Base-by-base conservation (phyloP, 2,329 filamentous ascomycete species). In the Phialophora tarda region DNA sequence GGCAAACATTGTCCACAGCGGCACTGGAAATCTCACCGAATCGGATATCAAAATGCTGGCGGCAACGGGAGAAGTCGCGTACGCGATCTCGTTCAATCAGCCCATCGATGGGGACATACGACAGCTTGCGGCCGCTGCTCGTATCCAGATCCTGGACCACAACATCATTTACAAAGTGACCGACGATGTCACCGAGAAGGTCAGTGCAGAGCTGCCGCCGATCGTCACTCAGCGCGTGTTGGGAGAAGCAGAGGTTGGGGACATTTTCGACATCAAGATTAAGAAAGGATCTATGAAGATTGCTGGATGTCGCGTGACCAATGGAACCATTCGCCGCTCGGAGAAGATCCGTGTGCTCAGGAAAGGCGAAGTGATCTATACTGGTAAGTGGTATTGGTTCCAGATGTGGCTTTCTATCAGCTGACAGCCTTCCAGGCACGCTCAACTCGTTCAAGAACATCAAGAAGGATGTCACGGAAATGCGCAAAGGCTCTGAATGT, bases 401-500 rank as follows among this genome's bases (percentile, higher is more conserved):
- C 73, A 30, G 12, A 10, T 32, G 48, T 53, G 34, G 57, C 21
- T 28, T 53, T 3, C 6, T 4, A 21, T 17, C 38, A 11, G 59
- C 58, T 63, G 50, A 67, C 47, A 12, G 47, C 47, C 34, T 6
- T 23, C 17, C 64, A 97, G 94, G 93, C 71, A 85, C 84, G 59
- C 86, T 98, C 51, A 85, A 87, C 21, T 91, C 91, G 1, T 86
- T 99, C 65, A 97, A 95, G 81, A 91, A 96, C 74, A 88, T 91
- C 77, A 97, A 98, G 84, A 96, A 96, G 77, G 92, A 97, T 71
- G 91, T 95, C 32, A 82, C 83, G 54, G 92, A 97, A 75, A 95
- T 96, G 88, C 88, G 88, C 74, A 98, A 96, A 80, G 93, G 93
- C 65, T 87, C 85, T n/a, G 95, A 99, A 79, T 99, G 95, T 74